Evolutionary conservation across 2,329 filamentous ascomycete genomes (phyloP).

Genomic region (Alternaria alternata): DNA sequence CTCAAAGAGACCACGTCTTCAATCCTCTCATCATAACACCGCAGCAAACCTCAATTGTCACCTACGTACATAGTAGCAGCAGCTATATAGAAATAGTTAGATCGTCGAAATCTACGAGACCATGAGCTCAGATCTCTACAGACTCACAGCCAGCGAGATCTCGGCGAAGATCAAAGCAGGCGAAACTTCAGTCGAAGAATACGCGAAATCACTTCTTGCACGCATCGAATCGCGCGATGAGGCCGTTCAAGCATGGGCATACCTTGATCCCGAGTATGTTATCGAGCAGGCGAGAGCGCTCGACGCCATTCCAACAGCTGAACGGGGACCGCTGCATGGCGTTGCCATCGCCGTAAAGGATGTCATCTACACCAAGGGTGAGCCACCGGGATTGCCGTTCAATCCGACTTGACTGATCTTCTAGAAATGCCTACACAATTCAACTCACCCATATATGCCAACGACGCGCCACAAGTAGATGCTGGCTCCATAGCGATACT

Average conservation of each 20-base stretch:
- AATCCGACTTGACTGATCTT: not conserved
- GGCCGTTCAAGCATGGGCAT: constrained; percentile 42
- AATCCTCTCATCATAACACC: not conserved
- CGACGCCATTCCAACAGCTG: constrained; percentile 57
- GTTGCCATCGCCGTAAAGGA: constrained; percentile 68
- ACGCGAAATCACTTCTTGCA: constrained; percentile 38
- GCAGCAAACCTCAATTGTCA: not conserved
- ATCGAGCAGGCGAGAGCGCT: constrained; percentile 60
- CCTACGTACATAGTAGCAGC: no score
- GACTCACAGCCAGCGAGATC: constrained; percentile 35
- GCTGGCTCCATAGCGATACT: constrained; percentile 62
- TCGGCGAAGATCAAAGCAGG: constrained; percentile 32
- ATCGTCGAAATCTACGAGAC: not conserved
- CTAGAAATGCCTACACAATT: constrained; percentile 65
- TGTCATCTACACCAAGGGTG: constrained; percentile 60
- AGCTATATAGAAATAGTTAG: not conserved
- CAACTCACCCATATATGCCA: constrained; percentile 64
- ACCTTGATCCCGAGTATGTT: constrained; percentile 49
- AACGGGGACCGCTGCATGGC: constrained; percentile 66
- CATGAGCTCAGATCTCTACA: constrained; percentile 22
- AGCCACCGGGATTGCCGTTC: not conserved
- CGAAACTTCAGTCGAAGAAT: constrained; percentile 38
- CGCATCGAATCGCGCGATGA: constrained; percentile 39
- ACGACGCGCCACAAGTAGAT: constrained; percentile 58
- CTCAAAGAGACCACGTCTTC: not conserved